These are phyloP conservation scores for Blumeriella jaapii DNA, from an alignment of 2,329 filamentous ascomycete genomes.

Conservation along the genomic window DNA sequence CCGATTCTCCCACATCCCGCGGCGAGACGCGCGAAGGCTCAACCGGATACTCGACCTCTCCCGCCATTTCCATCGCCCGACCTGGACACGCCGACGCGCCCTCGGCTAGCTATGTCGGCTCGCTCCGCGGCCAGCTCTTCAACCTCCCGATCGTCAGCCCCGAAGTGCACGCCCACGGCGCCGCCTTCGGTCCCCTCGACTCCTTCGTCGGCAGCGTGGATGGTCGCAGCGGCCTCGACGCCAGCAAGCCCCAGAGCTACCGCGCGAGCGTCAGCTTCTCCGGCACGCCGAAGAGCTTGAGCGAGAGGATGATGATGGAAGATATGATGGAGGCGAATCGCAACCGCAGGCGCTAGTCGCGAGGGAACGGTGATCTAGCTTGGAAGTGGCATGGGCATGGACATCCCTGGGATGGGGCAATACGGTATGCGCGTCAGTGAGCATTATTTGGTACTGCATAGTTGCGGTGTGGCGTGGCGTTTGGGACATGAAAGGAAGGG, in stretches of 20 bases:
- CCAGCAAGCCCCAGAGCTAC: conserved; percentile 20
- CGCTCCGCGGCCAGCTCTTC: conserved; percentile 42
- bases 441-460: conserved; percentile 7
- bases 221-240: conserved; percentile 23
- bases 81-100: background rate
- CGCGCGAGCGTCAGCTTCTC: conserved; percentile 18
- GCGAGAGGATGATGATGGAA: conserved; percentile 25
- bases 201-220: conserved; percentile 41
- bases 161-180: conserved; percentile 37
- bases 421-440: too few relatives aligned
- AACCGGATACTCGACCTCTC: conserved; percentile 13
- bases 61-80: conserved; percentile 12
- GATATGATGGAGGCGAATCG: conserved; percentile 16
- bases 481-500: too few relatives aligned
- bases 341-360: background rate
- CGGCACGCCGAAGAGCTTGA: conserved; percentile 22
- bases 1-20: background rate
- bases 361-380: too few relatives aligned
- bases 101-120: conserved; percentile 30
- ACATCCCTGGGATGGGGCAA: too few relatives aligned
- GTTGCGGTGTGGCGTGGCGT: too few relatives aligned
- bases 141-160: conserved; percentile 41
- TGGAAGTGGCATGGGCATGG: too few relatives aligned
- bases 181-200: conserved; percentile 36
- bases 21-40: conserved; percentile 2